Evolutionary conservation across 2,329 filamentous ascomycete species (phyloP).

Genomic region (Boeremia lycopersici): DNA sequence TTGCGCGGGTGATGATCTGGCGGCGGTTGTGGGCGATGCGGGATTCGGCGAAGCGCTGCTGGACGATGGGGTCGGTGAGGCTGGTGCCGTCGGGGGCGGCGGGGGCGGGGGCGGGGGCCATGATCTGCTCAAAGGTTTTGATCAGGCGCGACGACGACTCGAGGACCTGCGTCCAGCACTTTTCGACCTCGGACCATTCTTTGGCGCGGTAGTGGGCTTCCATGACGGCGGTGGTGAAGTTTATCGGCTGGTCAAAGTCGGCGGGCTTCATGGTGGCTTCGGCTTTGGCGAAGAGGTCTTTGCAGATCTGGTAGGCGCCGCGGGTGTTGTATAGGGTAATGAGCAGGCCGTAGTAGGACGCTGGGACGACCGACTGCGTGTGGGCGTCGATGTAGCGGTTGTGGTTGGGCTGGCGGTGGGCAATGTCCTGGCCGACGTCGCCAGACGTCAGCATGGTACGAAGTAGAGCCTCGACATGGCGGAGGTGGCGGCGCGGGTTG

Average conservation of each 20-base stretch:
- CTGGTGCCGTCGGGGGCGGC: conserved; percentile 18
- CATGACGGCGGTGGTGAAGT: conserved; percentile 66
- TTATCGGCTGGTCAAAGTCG: conserved; percentile 37
- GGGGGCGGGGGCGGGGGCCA: conserved; percentile 41
- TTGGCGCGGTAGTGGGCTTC: conserved; percentile 63
- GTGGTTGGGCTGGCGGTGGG: conserved; percentile 34
- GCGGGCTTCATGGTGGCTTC: conserved; percentile 19
- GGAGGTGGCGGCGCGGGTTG: conserved; percentile 28
- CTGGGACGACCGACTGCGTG: conserved; percentile 52
- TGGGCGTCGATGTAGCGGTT: conserved; percentile 30
- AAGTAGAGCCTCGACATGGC: conserved; percentile 34
- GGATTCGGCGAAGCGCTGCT: conserved; percentile 25
- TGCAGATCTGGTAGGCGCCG: conserved; percentile 52
- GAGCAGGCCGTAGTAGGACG: conserved; percentile 61
- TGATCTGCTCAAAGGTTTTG: conserved; percentile 38
- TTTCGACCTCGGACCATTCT: conserved; percentile 65
- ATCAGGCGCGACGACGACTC: conserved; percentile 54
- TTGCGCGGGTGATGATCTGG: conserved; percentile 55
- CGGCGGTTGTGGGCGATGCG: conserved; percentile 47
- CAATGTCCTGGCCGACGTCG: conserved; percentile 36
- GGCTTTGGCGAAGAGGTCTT: conserved; percentile 34
- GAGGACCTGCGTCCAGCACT: conserved; percentile 70
- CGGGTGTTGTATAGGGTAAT: conserved; percentile 61
- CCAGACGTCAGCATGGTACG: conserved; percentile 31
- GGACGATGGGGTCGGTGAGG: conserved; percentile 29